Evolutionary conservation across 1,139 yeast genomes (phyloP).

Genomic region (Schizosaccharomyces versatilis): DNA sequence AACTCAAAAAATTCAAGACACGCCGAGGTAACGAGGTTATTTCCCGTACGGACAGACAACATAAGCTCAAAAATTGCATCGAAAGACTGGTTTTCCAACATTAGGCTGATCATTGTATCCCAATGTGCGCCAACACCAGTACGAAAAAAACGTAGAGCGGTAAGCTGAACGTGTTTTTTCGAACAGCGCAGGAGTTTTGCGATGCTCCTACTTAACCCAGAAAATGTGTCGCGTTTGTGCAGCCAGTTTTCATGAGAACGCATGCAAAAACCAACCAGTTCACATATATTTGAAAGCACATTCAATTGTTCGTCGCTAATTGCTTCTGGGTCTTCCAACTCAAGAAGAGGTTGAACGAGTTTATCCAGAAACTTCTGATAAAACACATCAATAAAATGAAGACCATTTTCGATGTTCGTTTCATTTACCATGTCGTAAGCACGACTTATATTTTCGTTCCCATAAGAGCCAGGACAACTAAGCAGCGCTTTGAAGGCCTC

Average conservation of each 20-base stretch:
- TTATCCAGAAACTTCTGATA: slow-evolving; percentile 39
- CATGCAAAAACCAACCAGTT: slow-evolving; percentile 14
- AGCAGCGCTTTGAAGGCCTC: slow-evolving; percentile 60
- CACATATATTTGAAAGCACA: slow-evolving; percentile 13
- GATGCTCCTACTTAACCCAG: slow-evolving; percentile 13
- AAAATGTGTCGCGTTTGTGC: slow-evolving; percentile 11
- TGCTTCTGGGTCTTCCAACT: slow-evolving; percentile 13
- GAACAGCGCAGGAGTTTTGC: slow-evolving; percentile 17
- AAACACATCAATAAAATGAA: slow-evolving; percentile 37
- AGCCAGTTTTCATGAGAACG: slow-evolving; percentile 13
- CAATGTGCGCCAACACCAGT: slow-evolving; percentile 31
- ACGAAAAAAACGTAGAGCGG: slow-evolving; percentile 32
- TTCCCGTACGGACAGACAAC: slow-evolving; percentile 27
- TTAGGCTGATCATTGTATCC: slow-evolving; percentile 38
- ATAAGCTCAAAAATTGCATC: slow-evolving; percentile 31
- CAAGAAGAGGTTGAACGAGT: slow-evolving; percentile 32
- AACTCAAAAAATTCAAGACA: slow-evolving; percentile 45
- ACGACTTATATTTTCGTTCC: slow-evolving; percentile 9
- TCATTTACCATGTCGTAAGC: slow-evolving; percentile 11
- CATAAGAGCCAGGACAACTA: slow-evolving; percentile 27
- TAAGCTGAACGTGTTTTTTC: slow-evolving; percentile 13
- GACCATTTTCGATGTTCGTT: slow-evolving; percentile 21
- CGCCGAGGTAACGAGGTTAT: slow-evolving; percentile 54
- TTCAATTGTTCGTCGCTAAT: slow-evolving; percentile 6
- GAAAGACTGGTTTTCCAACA: slow-evolving; percentile 33